Percentiles rank a stretch among this genome's conserved stretches.
Evolutionary conservation across 495 filamentous ascomycete species (phyloP).

Genomic region (Ascodesmis nigricans): DNA sequence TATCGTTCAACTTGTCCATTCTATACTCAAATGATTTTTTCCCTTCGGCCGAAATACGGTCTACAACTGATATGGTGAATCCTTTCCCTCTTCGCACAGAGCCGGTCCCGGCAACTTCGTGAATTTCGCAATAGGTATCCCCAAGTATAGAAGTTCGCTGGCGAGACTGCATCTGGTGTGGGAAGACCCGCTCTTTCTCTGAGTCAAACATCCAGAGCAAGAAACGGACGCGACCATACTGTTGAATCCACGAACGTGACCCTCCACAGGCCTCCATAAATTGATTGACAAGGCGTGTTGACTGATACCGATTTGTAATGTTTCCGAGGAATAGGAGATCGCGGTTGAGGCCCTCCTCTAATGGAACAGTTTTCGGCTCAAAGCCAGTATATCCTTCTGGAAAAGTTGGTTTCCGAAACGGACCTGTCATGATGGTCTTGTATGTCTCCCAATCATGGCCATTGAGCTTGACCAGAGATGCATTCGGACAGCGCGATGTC

Average conservation of each 20-base stretch:
- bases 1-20: neutral
- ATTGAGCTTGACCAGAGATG: constrained; percentile 9
- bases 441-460: constrained; percentile 29
- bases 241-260: constrained; percentile 30
- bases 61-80: constrained; percentile 16
- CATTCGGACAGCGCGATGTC: neutral
- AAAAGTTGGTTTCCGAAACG: constrained; percentile 1
- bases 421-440: constrained; percentile 25
- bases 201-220: constrained; percentile 35
- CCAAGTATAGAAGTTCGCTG: constrained; percentile 31
- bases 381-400: constrained; percentile 17
- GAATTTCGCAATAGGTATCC: constrained; percentile 32
- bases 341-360: constrained; percentile 10
- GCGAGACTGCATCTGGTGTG: constrained; percentile 31
- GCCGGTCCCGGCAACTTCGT: constrained; percentile 27
- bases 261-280: constrained; percentile 25
- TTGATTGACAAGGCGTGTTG: constrained; percentile 21
- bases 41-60: neutral
- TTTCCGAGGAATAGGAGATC: constrained; percentile 22
- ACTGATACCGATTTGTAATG: constrained; percentile 22
- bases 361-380: neutral
- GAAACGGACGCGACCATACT: constrained; percentile 47
- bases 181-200: constrained; percentile 30
- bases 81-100: constrained; percentile 21
- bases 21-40: neutral